Conservation (phyloP, 2,329 filamentous ascomycete species). For the Calonectria crousiana region DNA sequence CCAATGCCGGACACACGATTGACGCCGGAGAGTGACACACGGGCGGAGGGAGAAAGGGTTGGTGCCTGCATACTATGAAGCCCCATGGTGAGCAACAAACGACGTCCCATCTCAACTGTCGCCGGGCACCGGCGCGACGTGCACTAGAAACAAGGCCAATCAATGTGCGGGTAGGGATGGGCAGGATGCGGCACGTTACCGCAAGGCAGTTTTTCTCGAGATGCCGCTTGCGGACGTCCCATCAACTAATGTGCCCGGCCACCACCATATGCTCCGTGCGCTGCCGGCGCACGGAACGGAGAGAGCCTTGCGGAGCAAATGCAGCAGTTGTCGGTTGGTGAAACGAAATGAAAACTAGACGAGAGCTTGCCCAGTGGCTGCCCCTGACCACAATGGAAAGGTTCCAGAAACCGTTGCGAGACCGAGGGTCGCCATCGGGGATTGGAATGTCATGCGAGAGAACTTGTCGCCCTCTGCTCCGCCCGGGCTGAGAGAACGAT, state of each 20-base stretch:
- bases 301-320: constrained; percentile 5
- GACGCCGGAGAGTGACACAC: not conserved
- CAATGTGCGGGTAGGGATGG: not conserved
- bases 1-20: not conserved
- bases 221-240: constrained; percentile 15
- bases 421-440: constrained; percentile 26
- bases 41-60: not conserved
- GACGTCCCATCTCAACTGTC: constrained; percentile 14
- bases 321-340: constrained; percentile 11
- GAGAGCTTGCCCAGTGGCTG: not conserved
- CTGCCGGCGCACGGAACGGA: not conserved
- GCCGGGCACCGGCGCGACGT: constrained; percentile 16
- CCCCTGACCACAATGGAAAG: constrained; percentile 13
- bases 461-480: constrained; percentile 31
- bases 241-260: not conserved
- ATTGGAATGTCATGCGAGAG: constrained; percentile 17
- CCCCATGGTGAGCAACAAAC: not conserved
- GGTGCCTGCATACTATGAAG: not conserved
- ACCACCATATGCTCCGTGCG: constrained; percentile 19
- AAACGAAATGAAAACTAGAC: constrained; percentile 24
- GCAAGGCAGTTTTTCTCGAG: constrained; percentile 30
- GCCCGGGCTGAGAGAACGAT: constrained; percentile 20
- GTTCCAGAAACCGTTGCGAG: constrained; percentile 31
- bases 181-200: constrained; percentile 18
- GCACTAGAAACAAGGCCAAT: not conserved